Percentiles rank a stretch among this genome's conserved stretches.
Evolutionary conservation across 257 asterid species (phyloP).

Genomic region (Plantago ovata): DNA sequence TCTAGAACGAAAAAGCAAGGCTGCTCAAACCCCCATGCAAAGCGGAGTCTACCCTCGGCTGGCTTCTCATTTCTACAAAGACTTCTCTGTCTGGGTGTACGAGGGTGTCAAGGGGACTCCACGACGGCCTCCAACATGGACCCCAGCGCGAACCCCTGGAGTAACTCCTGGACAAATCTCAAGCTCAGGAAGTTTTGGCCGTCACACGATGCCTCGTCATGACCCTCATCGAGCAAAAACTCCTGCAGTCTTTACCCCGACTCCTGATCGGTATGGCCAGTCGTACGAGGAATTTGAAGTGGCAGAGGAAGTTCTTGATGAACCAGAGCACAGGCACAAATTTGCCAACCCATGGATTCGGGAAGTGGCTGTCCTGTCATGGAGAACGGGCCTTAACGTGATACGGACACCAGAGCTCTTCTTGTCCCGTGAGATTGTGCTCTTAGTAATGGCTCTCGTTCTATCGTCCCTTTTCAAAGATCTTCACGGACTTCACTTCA

Average conservation of each 20-base stretch:
- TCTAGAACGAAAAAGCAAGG: conserved; percentile 43
- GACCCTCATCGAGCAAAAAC: conserved; percentile 28
- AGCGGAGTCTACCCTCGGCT: conserved; percentile 56
- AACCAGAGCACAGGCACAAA: conserved; percentile 53
- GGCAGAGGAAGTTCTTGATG: conserved; percentile 59
- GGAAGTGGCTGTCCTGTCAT: conserved; percentile 67
- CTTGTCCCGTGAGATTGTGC: conserved; percentile 69
- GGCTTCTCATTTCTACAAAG: conserved; percentile 88
- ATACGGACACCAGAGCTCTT: conserved; percentile 81
- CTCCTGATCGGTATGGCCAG: conserved; percentile 27
- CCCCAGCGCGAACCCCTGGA: conserved; percentile 58
- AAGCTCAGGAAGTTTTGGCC: conserved; percentile 38
- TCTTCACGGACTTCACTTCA: conserved; percentile 34
- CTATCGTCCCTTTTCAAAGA: conserved; percentile 63
- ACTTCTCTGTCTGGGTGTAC: conserved; percentile 74
- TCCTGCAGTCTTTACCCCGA: conserved; percentile 39
- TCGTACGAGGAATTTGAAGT: conserved; percentile 48
- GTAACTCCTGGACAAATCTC: conserved; percentile 36
- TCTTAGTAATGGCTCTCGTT: conserved; percentile 66
- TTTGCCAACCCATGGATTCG: conserved; percentile 82
- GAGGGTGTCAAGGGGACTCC: conserved; percentile 76
- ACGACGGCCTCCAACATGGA: conserved; percentile 74
- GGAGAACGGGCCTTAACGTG: conserved; percentile 76
- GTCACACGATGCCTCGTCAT: conserved; percentile 25
- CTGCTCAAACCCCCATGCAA: conserved; percentile 42